Base-by-base conservation (phyloP, 805 yeast species). In the Lachancea fermentati region DNA sequence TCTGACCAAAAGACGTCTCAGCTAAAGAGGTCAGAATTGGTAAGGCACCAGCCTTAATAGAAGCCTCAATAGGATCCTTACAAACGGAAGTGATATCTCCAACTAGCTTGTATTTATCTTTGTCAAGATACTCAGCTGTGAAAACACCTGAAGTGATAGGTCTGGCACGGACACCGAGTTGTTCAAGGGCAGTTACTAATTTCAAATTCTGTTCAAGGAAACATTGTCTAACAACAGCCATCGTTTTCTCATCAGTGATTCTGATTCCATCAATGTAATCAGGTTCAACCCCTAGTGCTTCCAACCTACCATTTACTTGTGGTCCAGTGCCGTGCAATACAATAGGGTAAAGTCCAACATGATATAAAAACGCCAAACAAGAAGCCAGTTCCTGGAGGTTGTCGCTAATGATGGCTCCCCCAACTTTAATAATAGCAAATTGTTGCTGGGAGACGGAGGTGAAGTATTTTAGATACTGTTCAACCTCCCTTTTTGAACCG, bases 251-350 rank as follows among this genome's bases (percentile, higher is more conserved):
- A 62, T 93, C 94, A 18, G 99, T 93, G 61, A 93, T 86, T 58
- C 99, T 78, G 55, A 93, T 93, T 6, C 99, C 99, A 58, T 93
- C 97, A 46, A 81, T 83, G 63, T 93, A 93, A 49, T 85, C 87
- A 4, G 99, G 97, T 62, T 85, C 97, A 24, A 93, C 86, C 30
- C 96, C 96, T 64, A 86, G 95, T 37, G 80, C 81, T 65, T 93
- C 98, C 44, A 93, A 73, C 51, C 88, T 77, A 56, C 85, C 95
- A 62, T 93, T 93, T 68, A 93, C 93, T 67, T 93, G 99, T 5
- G 99, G 99, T 14, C 99, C 99, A 1, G 98, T 93, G 19, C 99
- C 99, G 60, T 93, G 99, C 43, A 93, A 74, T 7, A 93, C 95
- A 47, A 93, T 88, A 18, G 99, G 99, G 57, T 88, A 93, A 45